phyloP scores from a whole-genome alignment of 148 eudicot genomes.

The Bassia scoparia region DNA sequence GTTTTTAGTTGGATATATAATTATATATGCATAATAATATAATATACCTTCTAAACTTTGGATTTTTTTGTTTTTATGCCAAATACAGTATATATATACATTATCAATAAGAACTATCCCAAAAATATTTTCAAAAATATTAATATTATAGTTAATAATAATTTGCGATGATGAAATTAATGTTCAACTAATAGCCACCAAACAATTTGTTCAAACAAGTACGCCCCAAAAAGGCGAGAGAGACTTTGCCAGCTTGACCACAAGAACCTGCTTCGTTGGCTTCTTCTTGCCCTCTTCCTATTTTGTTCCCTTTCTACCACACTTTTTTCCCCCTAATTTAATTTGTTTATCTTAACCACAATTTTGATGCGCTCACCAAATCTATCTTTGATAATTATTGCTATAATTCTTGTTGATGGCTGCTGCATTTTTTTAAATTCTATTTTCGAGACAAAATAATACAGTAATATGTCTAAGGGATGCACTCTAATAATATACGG shows the following conservation, averaged over 20 bases:
- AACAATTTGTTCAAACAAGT: slow-evolving; percentile 19
- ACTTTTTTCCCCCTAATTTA: neutral
- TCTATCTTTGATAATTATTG: no score
- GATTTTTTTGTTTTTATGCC: no score
- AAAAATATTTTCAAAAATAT: no score
- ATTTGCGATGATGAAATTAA: neutral
- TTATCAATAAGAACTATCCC: no score
- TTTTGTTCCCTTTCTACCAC: neutral
- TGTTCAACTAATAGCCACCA: slow-evolving; percentile 11
- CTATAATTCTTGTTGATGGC: neutral
- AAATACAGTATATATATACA: no score
- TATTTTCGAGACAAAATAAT: no score
- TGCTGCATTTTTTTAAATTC: neutral
- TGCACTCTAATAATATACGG: no score
- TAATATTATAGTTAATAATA: neutral
- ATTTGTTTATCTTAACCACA: neutral
- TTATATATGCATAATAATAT: no score
- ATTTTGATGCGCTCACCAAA: neutral
- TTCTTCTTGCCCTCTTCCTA: neutral
- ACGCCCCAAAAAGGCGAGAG: slow-evolving; percentile 5
- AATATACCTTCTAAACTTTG: no score
- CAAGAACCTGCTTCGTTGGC: slow-evolving; percentile 21
- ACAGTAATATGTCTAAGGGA: no score
- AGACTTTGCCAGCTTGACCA: slow-evolving; percentile 10
- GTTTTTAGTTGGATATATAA: no score